Conservation (phyloP, 148 eudicot genomes). For the Mesembryanthemum crystallinum region DNA sequence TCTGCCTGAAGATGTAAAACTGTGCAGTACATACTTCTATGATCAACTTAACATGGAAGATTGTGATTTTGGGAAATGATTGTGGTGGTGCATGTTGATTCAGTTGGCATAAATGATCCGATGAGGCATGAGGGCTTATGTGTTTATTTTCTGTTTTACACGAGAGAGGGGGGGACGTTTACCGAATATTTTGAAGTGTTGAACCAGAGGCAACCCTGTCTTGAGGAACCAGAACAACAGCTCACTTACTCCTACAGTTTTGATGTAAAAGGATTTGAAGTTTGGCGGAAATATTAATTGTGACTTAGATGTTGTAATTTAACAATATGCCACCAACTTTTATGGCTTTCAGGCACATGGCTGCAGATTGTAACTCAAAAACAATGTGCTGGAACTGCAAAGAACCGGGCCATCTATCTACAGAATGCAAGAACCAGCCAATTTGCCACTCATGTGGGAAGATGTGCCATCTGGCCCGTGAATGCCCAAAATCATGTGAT, state of each 20-base stretch:
- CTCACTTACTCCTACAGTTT: neutral
- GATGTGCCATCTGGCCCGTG: conserved; percentile 47
- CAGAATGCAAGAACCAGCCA: conserved; percentile 41
- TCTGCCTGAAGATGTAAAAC: neutral
- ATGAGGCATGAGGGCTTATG: no score
- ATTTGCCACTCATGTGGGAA: conserved; percentile 45
- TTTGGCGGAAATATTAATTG: neutral
- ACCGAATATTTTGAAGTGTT: no score
- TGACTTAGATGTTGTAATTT: neutral
- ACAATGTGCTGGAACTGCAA: conserved; percentile 54
- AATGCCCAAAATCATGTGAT: conserved; percentile 41
- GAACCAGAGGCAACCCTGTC: no score
- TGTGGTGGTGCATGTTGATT: neutral
- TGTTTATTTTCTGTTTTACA: no score
- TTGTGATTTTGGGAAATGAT: neutral
- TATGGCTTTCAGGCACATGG: conserved; percentile 38
- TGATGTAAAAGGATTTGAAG: neutral
- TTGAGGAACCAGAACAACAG: no score
- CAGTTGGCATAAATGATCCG: neutral
- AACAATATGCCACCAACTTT: neutral
- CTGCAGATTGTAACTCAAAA: conserved; percentile 42
- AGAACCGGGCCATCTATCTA: conserved; percentile 44
- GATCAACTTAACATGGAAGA: neutral
- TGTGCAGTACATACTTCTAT: neutral
- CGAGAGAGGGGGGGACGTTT: no score